Evolutionary conservation across 345 rosid genomes (phyloP), one percentile per base, ranked within the genome.

Genomic region (Stellera chamaejasme): DNA sequence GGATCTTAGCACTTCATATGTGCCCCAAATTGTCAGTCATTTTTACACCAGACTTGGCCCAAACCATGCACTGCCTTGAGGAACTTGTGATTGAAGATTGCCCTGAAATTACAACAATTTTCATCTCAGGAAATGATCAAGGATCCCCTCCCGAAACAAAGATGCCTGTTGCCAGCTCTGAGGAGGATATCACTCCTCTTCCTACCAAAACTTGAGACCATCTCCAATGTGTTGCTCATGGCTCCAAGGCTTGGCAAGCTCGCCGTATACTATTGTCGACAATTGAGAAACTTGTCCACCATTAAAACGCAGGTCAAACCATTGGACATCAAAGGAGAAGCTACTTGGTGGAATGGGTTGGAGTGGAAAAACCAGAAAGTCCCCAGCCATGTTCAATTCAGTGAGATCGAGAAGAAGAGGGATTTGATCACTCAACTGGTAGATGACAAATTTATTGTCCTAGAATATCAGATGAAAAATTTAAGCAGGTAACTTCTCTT

Each of bases 1-100:
- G 72, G 80, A 28, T 61, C 57, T 9, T 52, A 44, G 41, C 42
- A 54, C 16, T 19, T 47, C 14, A 36, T 19, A 10, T 54, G 36
- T 25, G 61, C 55, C 36, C 27, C 12, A 13, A 16, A 32, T 41
- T 59, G 50, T 14, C 12, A 9, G 41, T 48, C 43, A 47, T 66
- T 46, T 66, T 52, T 39, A 15, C 64, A 5, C 47, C 47, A 0
- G 45, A 4, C n/a, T 64, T 64, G 56, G 51, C 50, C 27, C 13
- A 11, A 5, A 50, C 36, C 45, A 32, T 50, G 13, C 2, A 1
- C 27, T 15, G 27, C 15, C 5, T 64, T 2, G 58, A 64, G 45
- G 58, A 50, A 27, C 68, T 64, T 10, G n/a, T 27, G 2, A 19
- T 62, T 10, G 52, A 62, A 13, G 58, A 64, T 12, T 64, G 68